A percentile compares a stretch with the other conserved stretches of the same genome.
Evolutionary conservation across 2,329 filamentous ascomycete species (phyloP).

Genomic region (Exserohilum rostratum): DNA sequence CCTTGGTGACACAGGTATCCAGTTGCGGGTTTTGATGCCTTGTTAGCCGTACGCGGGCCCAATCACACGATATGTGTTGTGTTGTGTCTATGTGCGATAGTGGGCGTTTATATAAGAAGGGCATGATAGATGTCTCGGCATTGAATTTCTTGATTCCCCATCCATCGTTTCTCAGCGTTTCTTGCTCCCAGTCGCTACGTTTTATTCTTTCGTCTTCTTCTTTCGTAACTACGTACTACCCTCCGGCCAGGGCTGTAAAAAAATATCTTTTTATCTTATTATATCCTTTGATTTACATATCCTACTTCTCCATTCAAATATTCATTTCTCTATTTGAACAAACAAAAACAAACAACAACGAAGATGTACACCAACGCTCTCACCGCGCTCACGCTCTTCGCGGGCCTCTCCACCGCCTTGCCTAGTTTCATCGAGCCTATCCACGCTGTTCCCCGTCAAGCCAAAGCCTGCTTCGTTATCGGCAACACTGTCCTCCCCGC

Average conservation of each 20-base stretch:
- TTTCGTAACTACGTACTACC: slow-evolving; percentile 6
- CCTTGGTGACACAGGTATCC: slow-evolving; percentile 14
- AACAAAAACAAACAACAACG: no score
- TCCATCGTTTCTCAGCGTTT: background rate
- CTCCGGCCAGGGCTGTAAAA: slow-evolving; percentile 19
- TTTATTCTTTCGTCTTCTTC: slow-evolving; percentile 6
- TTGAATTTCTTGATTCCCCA: background rate
- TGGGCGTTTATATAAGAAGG: slow-evolving; percentile 2
- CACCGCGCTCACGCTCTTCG: slow-evolving; percentile 18
- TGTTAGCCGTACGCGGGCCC: slow-evolving; percentile 15
- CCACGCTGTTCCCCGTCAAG: slow-evolving; percentile 23
- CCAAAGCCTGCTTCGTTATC: slow-evolving; percentile 60
- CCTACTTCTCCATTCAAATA: slow-evolving; percentile 3
- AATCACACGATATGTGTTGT: background rate
- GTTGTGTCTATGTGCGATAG: background rate
- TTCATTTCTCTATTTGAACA: no score
- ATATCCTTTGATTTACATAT: background rate
- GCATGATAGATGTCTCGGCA: slow-evolving; percentile 5
- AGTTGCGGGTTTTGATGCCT: slow-evolving; percentile 17
- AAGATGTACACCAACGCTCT: slow-evolving; percentile 26
- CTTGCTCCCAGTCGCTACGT: slow-evolving; percentile 6
- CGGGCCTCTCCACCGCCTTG: slow-evolving; percentile 21
- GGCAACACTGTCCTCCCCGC: slow-evolving; percentile 58
- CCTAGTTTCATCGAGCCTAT: slow-evolving; percentile 16
- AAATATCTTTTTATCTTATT: slow-evolving; percentile 3